phyloP scores from a whole-genome alignment of 331 rosid species.

The Quercus phellos region DNA sequence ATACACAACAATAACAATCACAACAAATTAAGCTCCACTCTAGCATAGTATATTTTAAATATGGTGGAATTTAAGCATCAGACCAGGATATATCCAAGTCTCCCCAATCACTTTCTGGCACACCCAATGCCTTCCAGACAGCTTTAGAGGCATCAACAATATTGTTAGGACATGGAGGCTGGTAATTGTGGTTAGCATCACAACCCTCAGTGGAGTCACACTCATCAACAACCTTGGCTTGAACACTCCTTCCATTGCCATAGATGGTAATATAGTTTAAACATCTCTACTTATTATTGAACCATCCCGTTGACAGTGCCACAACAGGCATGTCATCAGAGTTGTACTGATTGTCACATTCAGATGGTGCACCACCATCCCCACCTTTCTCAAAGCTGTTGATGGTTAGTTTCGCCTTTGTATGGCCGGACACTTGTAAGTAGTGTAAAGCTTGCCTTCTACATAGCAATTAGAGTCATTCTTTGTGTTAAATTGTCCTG shows the following conservation, averaged over 20 bases:
- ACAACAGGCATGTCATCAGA: slow-evolving; percentile 20
- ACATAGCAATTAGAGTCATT: slow-evolving; percentile 11
- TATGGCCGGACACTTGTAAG: slow-evolving; percentile 23
- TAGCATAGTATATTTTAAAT: background rate
- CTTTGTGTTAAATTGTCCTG: slow-evolving; percentile 13
- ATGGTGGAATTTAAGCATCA: slow-evolving; percentile 11
- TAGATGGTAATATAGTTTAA: slow-evolving; percentile 16
- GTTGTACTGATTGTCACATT: slow-evolving; percentile 30
- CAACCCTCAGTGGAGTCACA: slow-evolving; percentile 38
- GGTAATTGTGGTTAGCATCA: slow-evolving; percentile 42
- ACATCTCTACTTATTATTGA: slow-evolving; percentile 25
- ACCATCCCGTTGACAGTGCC: slow-evolving; percentile 26
- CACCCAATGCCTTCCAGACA: slow-evolving; percentile 41
- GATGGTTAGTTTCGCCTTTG: slow-evolving; percentile 34
- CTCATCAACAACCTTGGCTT: slow-evolving; percentile 19
- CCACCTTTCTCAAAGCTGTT: slow-evolving; percentile 29
- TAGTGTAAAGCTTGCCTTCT: background rate
- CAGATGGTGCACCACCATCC: slow-evolving; percentile 30
- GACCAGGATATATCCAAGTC: slow-evolving; percentile 31
- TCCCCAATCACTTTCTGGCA: slow-evolving; percentile 26
- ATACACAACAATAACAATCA: no score
- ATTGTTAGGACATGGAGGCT: slow-evolving; percentile 52
- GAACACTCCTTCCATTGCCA: no score
- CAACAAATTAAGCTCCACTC: no score
- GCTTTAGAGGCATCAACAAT: slow-evolving; percentile 52